A percentile compares a stretch with the other conserved stretches of the same genome.
Conservation (phyloP, 257 asterid genomes). For the Rauvolfia tetraphylla region DNA sequence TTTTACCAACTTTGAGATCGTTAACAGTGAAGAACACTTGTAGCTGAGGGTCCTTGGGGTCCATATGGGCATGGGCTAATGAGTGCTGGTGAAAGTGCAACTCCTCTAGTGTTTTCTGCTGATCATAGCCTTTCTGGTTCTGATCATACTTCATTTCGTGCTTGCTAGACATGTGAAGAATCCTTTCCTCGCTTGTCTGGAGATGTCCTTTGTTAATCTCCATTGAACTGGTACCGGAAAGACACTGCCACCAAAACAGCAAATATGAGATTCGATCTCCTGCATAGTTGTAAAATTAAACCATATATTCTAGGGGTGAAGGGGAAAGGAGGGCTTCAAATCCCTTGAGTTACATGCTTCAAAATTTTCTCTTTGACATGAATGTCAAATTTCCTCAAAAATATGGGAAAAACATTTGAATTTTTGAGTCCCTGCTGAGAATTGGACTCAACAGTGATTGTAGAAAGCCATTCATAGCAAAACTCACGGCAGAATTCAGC, state of each 20-base stretch:
- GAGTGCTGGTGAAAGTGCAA: slow-evolving; percentile 8
- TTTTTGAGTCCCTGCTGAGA: too few relatives aligned
- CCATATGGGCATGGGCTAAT: not conserved
- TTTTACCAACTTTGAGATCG: slow-evolving; percentile 19
- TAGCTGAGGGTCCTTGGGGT: slow-evolving; percentile 18
- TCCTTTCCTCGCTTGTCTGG: not conserved
- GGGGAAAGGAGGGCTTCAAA: not conserved
- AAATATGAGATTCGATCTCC: not conserved
- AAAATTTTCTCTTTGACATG: not conserved
- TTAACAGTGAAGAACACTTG: slow-evolving; percentile 17
- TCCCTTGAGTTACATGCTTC: not conserved
- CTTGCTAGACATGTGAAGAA: not conserved
- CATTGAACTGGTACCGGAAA: slow-evolving; percentile 13
- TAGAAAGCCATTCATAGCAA: not conserved
- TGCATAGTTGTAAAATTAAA: not conserved
- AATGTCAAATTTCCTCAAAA: too few relatives aligned
- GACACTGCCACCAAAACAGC: slow-evolving; percentile 13
- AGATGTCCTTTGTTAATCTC: not conserved
- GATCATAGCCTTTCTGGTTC: not conserved
- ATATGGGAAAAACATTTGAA: too few relatives aligned
- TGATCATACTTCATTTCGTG: not conserved
- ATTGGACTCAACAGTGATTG: too few relatives aligned
- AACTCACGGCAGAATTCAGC: not conserved
- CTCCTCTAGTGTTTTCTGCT: not conserved
- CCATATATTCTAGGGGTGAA: not conserved